A percentile compares a stretch with the other conserved stretches of the same genome.
Evolutionary conservation across 164 flowering plant genomes (phyloP).

Genomic region (Liriodendron chinense): DNA sequence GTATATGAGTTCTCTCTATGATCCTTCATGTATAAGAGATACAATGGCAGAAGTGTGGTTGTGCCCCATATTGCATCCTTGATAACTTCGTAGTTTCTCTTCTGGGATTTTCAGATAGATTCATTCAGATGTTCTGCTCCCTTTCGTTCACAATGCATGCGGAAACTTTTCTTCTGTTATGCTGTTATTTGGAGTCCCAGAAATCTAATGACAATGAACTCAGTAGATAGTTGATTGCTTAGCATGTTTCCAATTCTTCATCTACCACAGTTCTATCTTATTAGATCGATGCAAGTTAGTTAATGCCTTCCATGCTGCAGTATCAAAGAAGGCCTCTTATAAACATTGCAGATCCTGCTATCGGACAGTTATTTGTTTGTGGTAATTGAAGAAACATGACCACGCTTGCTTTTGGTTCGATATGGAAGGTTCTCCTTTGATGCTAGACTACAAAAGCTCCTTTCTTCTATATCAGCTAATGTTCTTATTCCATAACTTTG

Average conservation of each 20-base stretch:
- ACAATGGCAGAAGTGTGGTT: neutral
- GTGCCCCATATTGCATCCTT: neutral
- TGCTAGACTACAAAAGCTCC: neutral
- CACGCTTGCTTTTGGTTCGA: too few species aligned
- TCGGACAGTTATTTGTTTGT: neutral
- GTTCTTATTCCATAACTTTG: neutral
- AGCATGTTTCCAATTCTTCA: neutral
- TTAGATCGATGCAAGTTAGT: neutral
- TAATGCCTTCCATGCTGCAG: neutral
- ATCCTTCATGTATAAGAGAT: neutral
- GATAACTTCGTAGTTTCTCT: neutral
- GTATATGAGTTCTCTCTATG: neutral
- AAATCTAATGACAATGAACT: neutral
- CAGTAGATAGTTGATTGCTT: neutral
- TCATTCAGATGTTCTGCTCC: neutral
- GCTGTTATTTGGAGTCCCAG: too few species aligned
- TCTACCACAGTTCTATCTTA: neutral
- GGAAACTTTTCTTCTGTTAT: neutral
- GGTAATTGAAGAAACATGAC: neutral
- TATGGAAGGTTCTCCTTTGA: too few species aligned
- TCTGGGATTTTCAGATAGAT: neutral
- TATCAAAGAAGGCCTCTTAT: neutral
- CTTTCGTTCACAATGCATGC: neutral
- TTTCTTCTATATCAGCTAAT: neutral
- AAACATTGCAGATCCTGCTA: neutral